Evolutionary conservation across 495 filamentous ascomycete genomes (phyloP), one percentile per base, ranked within the genome.

Genomic region (Aspergillus indologenus): DNA sequence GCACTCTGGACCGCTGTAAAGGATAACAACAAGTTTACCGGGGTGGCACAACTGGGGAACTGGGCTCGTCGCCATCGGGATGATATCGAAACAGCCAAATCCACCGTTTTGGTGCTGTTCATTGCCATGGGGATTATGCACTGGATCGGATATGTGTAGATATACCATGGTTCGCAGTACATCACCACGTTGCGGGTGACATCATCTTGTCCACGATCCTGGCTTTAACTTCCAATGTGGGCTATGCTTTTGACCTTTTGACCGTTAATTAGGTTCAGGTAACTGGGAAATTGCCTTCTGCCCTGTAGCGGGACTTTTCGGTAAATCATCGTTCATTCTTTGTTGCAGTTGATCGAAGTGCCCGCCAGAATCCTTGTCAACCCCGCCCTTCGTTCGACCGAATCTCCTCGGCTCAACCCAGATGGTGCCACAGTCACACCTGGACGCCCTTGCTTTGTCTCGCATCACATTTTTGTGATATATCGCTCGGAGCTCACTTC

Each of bases 1-100:
- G 80, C 81, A 0, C 62, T 87, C 64, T 70, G 68, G 34, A 60
- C 64, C 3, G 81, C 78, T 60, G 18, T 63, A 23, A 59, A 60
- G 31, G 61, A 63, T 20, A 58, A 55, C 21, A 34, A 56, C 0
- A 42, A 61, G 53, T 48, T 51, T 20, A 15, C 63, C 11, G 60
- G 57, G 48, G n/a, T 54, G 52, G 59, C 44, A 2, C 60, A 54
- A 17, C 4, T 69, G 52, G 34, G 51, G 9, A 61, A 61, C 43
- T 62, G 57, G 66, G 52, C 49, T 44, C 57, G 57, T 31, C 53
- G 53, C 15, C 52, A 69, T 44, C 61, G 61, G 14, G 63, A 54
- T n/a, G 54, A 58, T 19, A 61, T 68, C 21, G 63, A 68, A 21
- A 49, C 64, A 50, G 42, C 55, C 8, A 64, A 65, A 31, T 58